Base-by-base conservation (phyloP, 768 basidiomycete species). In the Heimioporus sp. region DNA sequence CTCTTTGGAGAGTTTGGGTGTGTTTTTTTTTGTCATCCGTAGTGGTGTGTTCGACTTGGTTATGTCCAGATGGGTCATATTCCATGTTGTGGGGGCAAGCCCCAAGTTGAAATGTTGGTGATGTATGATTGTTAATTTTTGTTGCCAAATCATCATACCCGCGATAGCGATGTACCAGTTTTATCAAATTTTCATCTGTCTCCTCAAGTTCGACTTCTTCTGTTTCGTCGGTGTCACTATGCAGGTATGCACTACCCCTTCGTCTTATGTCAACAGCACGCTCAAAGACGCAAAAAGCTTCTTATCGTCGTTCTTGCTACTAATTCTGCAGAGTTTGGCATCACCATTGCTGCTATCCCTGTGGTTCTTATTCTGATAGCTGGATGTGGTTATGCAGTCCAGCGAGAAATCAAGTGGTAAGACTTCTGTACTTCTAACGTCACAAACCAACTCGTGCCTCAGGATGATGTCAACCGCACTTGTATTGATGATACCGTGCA, bases 181-280 rank as follows among this genome's bases (percentile, higher is more conserved):
- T 70, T 93, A 93, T 63, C 87, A 93, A 71, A 81, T 93, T 60
- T 81, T 92, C 77, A 82, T 93, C 42, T 92, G 89, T 63, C 77
- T 93, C 47, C 80, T 93, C 60, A 93, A 92, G 66, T 91, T 93
- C 66, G 90, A 93, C 68, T 93, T 92, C 69, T 93, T 93, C 74
- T 83, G 80, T 67, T 92, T 93, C 64, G 77, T 80, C 19, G 91
- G 86, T n/a, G 85, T 92, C 21, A 92, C 90, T 3, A 91, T 92
- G 80, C 91, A 93, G 82, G 90, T 81, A 46, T 44, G 70, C 31
- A 30, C 24, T 15, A 6, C 21, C 35, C 19, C 38, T 24, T 11
- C 16, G 20, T 24, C 32, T n/a, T 4, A 24, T 52, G 13, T 40
- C n/a, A 19, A 39, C n/a, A 24, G n/a, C 36, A 10, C 21, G 7